Conservation (phyloP, 176 grass and related monocot species). For the Miscanthus lutarioriparius region DNA sequence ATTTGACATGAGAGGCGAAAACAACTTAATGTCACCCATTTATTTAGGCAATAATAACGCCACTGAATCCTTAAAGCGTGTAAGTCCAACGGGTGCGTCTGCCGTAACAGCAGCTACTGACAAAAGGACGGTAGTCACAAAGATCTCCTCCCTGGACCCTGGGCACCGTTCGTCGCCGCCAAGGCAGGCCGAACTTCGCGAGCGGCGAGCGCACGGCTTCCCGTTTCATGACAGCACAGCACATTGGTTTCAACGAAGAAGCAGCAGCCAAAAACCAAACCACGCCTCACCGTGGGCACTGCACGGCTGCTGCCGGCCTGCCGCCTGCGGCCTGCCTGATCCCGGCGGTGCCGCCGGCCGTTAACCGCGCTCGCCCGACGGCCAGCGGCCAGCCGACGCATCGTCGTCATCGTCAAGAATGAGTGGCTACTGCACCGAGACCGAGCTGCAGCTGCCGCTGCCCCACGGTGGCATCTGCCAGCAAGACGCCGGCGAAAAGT, state of each 20-base stretch:
- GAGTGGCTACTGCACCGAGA: not conserved
- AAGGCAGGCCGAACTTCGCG: not conserved
- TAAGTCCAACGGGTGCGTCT: not conserved
- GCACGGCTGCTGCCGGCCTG: not conserved
- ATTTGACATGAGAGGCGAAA: too few species aligned
- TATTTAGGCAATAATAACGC: not conserved
- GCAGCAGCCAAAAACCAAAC: not conserved
- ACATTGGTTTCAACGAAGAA: not conserved
- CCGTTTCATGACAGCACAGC: not conserved
- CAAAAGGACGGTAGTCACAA: conserved; percentile 28
- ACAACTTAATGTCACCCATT: too few species aligned
- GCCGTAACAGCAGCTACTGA: not conserved
- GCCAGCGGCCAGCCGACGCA: not conserved
- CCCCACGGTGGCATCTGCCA: not conserved
- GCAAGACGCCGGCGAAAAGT: not conserved
- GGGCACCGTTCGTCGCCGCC: not conserved
- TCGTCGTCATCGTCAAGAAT: not conserved
- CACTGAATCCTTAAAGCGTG: not conserved
- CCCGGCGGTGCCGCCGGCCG: not conserved
- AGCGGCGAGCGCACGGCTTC: not conserved
- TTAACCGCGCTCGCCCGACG: not conserved
- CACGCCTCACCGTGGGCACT: not conserved
- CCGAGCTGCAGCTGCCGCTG: too few species aligned
- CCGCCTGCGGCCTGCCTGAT: not conserved
- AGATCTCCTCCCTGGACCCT: not conserved